Conservation (phyloP, 2,329 filamentous ascomycete species). For the Dichotomopilus funicola region DNA sequence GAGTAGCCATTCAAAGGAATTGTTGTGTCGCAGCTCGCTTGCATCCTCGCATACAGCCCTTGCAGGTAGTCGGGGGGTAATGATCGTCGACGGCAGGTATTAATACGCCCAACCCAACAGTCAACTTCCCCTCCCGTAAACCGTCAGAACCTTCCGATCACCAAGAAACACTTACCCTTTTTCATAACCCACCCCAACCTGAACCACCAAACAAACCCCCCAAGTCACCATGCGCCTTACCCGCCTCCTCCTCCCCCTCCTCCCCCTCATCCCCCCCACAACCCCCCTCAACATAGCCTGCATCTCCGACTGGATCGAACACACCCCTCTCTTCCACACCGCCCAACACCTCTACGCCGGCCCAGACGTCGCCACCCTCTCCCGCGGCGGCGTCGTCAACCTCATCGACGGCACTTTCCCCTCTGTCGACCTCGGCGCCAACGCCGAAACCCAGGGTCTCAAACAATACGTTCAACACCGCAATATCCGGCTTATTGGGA, state of each 20-base stretch:
- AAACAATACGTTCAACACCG: constrained; percentile 27
- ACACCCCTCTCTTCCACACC: constrained; percentile 20
- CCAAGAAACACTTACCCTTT: too few relatives aligned
- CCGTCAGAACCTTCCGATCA: too few relatives aligned
- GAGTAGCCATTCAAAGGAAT: too few relatives aligned
- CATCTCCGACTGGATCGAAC: constrained; percentile 16
- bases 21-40: too few relatives aligned
- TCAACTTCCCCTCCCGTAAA: too few relatives aligned
- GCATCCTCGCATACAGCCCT: too few relatives aligned
- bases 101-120: too few relatives aligned
- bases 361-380: constrained; percentile 17
- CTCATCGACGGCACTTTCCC: constrained; percentile 17
- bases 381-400: constrained; percentile 29
- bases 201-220: background rate
- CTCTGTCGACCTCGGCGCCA: constrained; percentile 29
- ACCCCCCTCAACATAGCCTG: constrained; percentile 5
- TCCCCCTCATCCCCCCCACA: background rate
- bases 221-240: background rate
- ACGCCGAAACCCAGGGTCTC: constrained; percentile 32
- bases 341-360: constrained; percentile 18
- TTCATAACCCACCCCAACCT: too few relatives aligned
- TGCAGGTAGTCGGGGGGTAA: too few relatives aligned
- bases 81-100: too few relatives aligned
- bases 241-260: background rate
- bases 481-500: constrained; percentile 29